phyloP scores from a whole-genome alignment of 2,329 filamentous ascomycete species.

The Trichoderma arundinaceum region DNA sequence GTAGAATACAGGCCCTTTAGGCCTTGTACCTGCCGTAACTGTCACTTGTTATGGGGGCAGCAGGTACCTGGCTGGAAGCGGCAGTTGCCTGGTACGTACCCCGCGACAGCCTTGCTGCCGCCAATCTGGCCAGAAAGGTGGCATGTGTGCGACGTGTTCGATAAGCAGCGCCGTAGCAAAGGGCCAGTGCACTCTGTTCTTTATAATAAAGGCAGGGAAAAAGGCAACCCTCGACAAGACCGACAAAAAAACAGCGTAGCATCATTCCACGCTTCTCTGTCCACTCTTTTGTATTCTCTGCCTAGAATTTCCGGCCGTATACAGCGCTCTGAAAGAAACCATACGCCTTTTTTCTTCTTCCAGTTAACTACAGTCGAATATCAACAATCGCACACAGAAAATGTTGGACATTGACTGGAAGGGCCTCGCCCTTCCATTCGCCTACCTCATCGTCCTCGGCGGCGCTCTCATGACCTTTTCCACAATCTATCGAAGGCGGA shows the following conservation, averaged over 20 bases:
- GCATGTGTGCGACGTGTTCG: conserved; percentile 33
- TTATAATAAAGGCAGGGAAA: conserved; percentile 5
- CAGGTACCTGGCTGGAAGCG: not conserved
- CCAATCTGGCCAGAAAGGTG: conserved; percentile 38
- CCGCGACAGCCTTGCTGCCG: conserved; percentile 30
- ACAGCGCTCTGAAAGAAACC: too few species aligned
- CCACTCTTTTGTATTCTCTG: conserved; percentile 12
- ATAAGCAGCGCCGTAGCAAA: conserved; percentile 5
- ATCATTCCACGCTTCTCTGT: conserved; percentile 3
- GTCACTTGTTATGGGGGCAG: too few species aligned
- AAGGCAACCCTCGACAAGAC: not conserved
- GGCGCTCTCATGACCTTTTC: conserved; percentile 92
- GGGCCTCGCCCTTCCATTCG: conserved; percentile 82
- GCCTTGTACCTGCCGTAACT: too few species aligned
- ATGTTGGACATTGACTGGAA: conserved; percentile 75
- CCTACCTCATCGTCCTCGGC: conserved; percentile 85
- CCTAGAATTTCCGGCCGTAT: too few species aligned
- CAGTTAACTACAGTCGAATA: not conserved
- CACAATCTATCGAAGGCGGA: conserved; percentile 88
- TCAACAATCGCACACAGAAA: not conserved
- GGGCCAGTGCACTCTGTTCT: conserved; percentile 22
- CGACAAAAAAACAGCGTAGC: not conserved
- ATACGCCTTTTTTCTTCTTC: not conserved
- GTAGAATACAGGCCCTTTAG: too few species aligned
- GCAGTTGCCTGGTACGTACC: conserved; percentile 32